Conservation (phyloP, 345 rosid genomes). For the Bretschneidera sinensis region DNA sequence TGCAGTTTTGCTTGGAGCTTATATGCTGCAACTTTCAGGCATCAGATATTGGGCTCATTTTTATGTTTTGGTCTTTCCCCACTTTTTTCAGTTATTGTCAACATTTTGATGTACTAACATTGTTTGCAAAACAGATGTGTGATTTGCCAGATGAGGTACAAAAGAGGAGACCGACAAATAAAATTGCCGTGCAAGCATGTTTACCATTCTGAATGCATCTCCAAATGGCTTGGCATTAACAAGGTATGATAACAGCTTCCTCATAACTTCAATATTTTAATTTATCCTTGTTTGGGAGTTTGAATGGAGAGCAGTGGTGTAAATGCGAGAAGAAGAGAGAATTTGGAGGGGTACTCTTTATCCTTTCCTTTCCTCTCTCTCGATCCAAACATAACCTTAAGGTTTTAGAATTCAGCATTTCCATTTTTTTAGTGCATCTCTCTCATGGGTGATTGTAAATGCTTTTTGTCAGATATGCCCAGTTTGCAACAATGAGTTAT, state of each 20-base stretch:
- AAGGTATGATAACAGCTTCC: conserved; percentile 36
- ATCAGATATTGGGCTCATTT: neutral
- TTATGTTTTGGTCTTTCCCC: neutral
- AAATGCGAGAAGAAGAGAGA: too few relatives aligned
- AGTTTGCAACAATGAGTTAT: conserved; percentile 57
- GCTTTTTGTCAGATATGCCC: conserved; percentile 47
- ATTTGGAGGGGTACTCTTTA: too few relatives aligned
- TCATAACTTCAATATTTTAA: neutral
- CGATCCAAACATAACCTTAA: too few relatives aligned
- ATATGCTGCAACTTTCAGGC: neutral
- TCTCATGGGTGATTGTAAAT: too few relatives aligned
- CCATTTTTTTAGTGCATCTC: too few relatives aligned
- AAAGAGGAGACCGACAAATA: conserved; percentile 49
- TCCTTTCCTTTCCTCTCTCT: too few relatives aligned
- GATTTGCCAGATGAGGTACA: conserved; percentile 63
- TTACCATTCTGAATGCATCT: conserved; percentile 59
- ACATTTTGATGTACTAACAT: neutral
- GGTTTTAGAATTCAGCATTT: too few relatives aligned
- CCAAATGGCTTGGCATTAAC: conserved; percentile 65
- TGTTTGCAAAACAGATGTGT: conserved; percentile 44
- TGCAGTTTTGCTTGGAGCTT: too few relatives aligned
- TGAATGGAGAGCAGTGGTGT: too few relatives aligned
- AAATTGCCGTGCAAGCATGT: conserved; percentile 63
- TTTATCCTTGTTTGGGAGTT: neutral
- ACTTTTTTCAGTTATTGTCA: neutral